phyloP scores from a whole-genome alignment of 805 yeast genomes.

The Monosporozyma yasuniensis region DNA sequence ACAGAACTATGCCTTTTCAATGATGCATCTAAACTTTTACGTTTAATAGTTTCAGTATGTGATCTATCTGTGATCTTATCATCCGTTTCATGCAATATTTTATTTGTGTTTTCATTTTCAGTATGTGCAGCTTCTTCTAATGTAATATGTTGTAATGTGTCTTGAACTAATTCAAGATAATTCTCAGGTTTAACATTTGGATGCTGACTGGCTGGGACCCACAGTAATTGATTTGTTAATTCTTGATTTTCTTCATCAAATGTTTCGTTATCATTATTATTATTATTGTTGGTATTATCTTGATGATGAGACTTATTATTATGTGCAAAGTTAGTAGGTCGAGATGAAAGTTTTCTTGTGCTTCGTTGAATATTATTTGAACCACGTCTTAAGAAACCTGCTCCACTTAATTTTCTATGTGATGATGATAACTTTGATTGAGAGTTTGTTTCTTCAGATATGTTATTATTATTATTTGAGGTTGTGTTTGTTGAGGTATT shows the following conservation, averaged over 20 bases:
- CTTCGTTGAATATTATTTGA: constrained; percentile 4
- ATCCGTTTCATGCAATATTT: neutral
- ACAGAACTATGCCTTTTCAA: constrained; percentile 15
- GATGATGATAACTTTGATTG: neutral
- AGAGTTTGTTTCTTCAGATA: neutral
- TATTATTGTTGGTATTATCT: neutral
- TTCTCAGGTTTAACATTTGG: constrained; percentile 94
- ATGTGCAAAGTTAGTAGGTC: neutral
- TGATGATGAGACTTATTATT: neutral
- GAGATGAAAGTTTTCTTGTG: constrained; percentile 2
- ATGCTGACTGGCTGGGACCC: constrained; percentile 95
- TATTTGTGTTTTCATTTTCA: neutral
- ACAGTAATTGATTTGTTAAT: constrained; percentile 45
- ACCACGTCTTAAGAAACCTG: constrained; percentile 18
- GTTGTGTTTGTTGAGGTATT: neutral
- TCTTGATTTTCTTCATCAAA: neutral
- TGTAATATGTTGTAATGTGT: constrained; percentile 27
- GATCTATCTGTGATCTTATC: constrained; percentile 13
- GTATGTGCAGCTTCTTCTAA: constrained; percentile 5
- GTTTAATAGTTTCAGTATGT: constrained; percentile 3
- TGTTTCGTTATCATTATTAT: neutral
- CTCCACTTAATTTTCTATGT: constrained; percentile 20
- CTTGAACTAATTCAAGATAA: constrained; percentile 56
- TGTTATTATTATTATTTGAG: neutral
- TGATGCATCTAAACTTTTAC: neutral